These are phyloP conservation scores for Microcyclospora pomicola DNA, from an alignment of 2,329 filamentous ascomycete genomes.

Conservation along the genomic window DNA sequence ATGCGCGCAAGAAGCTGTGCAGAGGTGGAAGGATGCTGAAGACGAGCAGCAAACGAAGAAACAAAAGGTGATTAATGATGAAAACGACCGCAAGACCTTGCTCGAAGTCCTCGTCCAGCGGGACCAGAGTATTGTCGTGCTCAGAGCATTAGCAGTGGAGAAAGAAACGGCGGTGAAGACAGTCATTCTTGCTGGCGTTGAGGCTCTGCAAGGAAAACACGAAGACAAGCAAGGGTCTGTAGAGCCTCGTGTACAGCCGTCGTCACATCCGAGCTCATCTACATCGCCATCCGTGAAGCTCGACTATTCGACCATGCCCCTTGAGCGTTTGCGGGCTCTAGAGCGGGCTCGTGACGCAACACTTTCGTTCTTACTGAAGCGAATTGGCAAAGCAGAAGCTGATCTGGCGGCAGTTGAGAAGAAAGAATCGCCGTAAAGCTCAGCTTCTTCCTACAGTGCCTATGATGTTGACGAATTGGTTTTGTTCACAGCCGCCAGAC, in stretches of 20 bases:
- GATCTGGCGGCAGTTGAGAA: conserved; percentile 7
- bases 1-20: conserved; percentile 34
- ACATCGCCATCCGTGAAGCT: conserved; percentile 6
- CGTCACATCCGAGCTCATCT: background rate
- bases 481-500: too few species aligned
- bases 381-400: conserved; percentile 38
- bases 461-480: too few species aligned
- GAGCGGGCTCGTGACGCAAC: conserved; percentile 41
- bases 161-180: conserved; percentile 28
- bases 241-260: background rate
- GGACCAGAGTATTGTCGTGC: conserved; percentile 34
- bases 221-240: conserved; percentile 1
- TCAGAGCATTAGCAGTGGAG: conserved; percentile 33
- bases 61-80: conserved; percentile 22
- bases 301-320: conserved; percentile 30
- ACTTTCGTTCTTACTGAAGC: conserved; percentile 37
- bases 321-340: conserved; percentile 28
- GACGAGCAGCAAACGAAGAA: conserved; percentile 19
- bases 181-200: conserved; percentile 4
- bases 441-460: too few species aligned
- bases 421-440: too few species aligned
- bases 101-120: conserved; percentile 30
- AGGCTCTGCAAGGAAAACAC: conserved; percentile 3
- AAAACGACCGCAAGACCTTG: conserved; percentile 22
- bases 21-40: conserved; percentile 24